phyloP scores from a whole-genome alignment of 2,329 filamentous ascomycete genomes.

The Zelopaecilomyces penicillatus region DNA sequence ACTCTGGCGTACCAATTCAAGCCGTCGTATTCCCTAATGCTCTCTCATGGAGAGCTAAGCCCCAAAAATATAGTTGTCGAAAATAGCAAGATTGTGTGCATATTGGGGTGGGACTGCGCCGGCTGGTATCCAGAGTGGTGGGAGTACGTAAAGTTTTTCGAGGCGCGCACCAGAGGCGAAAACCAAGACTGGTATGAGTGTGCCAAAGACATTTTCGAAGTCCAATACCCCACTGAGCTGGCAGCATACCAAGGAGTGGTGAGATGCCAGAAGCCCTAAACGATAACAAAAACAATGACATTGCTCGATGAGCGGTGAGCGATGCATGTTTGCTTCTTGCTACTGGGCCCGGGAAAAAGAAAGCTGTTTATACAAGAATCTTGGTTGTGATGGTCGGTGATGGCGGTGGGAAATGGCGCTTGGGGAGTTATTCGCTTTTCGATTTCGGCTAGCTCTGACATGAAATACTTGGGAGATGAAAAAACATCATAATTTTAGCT shows the following conservation, averaged over 20 bases:
- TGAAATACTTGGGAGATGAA: too few relatives aligned
- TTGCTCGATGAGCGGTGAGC: not conserved
- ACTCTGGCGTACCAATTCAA: conserved; percentile 15
- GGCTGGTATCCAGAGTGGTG: conserved; percentile 26
- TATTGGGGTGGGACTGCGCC: conserved; percentile 23
- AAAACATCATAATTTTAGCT: not conserved
- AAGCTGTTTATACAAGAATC: too few relatives aligned
- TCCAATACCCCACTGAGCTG: conserved; percentile 17
- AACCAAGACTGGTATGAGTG: conserved; percentile 26
- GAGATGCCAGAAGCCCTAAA: conserved; percentile 18
- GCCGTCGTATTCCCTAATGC: conserved; percentile 9
- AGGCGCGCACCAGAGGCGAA: conserved; percentile 16
- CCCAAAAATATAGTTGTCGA: conserved; percentile 23
- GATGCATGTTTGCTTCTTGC: too few relatives aligned
- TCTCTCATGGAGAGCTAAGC: conserved; percentile 19
- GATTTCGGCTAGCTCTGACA: too few relatives aligned
- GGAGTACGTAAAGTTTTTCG: conserved; percentile 28
- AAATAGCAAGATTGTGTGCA: conserved; percentile 14
- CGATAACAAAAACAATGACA: not conserved
- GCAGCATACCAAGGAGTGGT: conserved; percentile 22
- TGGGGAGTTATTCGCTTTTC: too few relatives aligned
- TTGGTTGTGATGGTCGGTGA: too few relatives aligned
- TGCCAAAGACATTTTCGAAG: conserved; percentile 19
- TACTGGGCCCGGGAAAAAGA: too few relatives aligned
- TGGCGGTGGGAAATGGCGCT: too few relatives aligned